Conservation (phyloP, 2,329 filamentous ascomycete genomes). For the Pyrenochaeta sp. region DNA sequence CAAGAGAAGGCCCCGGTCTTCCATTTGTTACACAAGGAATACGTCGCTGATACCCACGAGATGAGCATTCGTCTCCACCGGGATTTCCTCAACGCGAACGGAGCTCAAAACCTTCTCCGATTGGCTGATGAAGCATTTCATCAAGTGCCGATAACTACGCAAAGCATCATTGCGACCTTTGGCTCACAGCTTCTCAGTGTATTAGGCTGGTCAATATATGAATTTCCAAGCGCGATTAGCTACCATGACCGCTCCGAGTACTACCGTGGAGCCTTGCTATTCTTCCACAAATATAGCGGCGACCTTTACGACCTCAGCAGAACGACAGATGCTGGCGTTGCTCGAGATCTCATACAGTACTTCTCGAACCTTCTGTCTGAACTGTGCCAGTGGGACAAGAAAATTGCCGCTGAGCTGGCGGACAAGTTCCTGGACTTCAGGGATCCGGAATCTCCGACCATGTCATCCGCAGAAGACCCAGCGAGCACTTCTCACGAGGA, state of each 20-base stretch:
- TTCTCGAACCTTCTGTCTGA: conserved; percentile 33
- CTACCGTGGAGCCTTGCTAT: conserved; percentile 29
- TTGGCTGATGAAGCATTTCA: conserved; percentile 32
- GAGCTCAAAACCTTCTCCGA: conserved; percentile 34
- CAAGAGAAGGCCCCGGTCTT: conserved; percentile 34
- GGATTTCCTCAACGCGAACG: conserved; percentile 36
- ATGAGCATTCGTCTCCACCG: conserved; percentile 30
- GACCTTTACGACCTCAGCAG: conserved; percentile 40
- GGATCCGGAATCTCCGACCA: conserved; percentile 34
- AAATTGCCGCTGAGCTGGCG: conserved; percentile 33
- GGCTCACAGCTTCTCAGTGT: conserved; percentile 27
- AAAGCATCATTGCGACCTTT: conserved; percentile 27
- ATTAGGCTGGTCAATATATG: conserved; percentile 35
- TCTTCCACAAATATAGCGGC: conserved; percentile 39
- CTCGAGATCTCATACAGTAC: conserved; percentile 35
- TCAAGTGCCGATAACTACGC: conserved; percentile 22
- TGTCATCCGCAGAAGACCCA: conserved; percentile 10
- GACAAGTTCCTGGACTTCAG: conserved; percentile 34
- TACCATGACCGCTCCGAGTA: conserved; percentile 28
- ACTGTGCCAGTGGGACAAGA: conserved; percentile 38
- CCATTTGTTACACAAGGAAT: conserved; percentile 39
- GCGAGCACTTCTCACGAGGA: conserved; percentile 9
- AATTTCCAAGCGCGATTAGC: conserved; percentile 10
- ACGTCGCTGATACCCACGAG: conserved; percentile 27
- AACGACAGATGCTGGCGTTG: conserved; percentile 32